A percentile compares a stretch with the other conserved stretches of the same genome.
Evolutionary conservation across 2,329 filamentous ascomycete species (phyloP).

Genomic region (Huntiella abstrusa): DNA sequence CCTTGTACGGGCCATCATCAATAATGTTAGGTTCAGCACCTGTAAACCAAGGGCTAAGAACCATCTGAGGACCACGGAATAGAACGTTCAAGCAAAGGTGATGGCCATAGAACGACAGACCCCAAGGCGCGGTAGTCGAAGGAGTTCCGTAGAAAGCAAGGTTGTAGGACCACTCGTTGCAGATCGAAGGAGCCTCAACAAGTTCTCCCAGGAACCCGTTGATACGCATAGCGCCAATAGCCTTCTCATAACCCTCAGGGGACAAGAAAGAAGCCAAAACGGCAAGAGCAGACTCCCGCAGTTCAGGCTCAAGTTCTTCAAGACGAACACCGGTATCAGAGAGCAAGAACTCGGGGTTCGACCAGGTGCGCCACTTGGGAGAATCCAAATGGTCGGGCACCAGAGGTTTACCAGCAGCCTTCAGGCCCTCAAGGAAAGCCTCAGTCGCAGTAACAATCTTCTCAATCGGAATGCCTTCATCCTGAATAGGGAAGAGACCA

Average conservation of each 20-base stretch:
- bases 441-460: conserved; percentile 34
- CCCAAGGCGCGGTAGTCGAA: conserved; percentile 41
- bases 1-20: conserved; percentile 41
- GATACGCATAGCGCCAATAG: conserved; percentile 49
- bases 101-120: conserved; percentile 59
- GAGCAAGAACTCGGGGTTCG: conserved; percentile 56
- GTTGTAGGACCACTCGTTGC: conserved; percentile 64
- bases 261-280: conserved; percentile 43
- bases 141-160: conserved; percentile 51
- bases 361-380: conserved; percentile 51
- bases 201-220: conserved; percentile 59
- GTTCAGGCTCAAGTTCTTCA: conserved; percentile 31
- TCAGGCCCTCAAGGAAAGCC: conserved; percentile 26
- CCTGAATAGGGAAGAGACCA: conserved; percentile 37
- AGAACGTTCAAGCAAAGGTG: conserved; percentile 59
- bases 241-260: conserved; percentile 52
- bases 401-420: conserved; percentile 11
- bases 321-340: conserved; percentile 50
- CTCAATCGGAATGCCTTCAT: conserved; percentile 43
- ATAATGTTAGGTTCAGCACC: conserved; percentile 65
- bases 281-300: conserved; percentile 31
- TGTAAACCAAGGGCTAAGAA: conserved; percentile 59
- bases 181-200: conserved; percentile 38
- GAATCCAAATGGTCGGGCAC: conserved; percentile 45
- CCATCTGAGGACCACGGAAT: conserved; percentile 43